Base-by-base conservation (phyloP, 495 filamentous ascomycete species). In the Penicillium paradoxum region DNA sequence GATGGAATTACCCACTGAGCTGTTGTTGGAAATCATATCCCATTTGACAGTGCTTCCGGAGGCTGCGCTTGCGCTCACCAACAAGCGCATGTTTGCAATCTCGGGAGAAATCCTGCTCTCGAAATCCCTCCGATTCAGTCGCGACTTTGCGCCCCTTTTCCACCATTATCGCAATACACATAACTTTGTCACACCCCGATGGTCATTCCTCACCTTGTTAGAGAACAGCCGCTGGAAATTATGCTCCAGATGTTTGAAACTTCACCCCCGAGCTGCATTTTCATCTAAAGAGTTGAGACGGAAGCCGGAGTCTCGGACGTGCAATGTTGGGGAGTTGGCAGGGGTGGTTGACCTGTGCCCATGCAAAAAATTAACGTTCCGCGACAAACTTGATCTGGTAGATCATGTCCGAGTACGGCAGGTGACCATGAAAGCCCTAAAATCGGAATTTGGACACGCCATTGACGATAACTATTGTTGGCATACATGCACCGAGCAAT, bases 331-430 rank as follows among this genome's bases (percentile, higher is more conserved):
- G n/a, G 62, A 62, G 11, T 48, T 68, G 14, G 72, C 72, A 7
- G 74, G 74, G 4, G 63, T 77, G 29, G 71, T 77, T 33, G 74
- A 77, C 37, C 38, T 77, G 17, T 77, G 74, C 33, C 74, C 74
- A 15, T 77, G 74, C 70, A 73, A 69, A 43, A 77, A 77, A 51
- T 39, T 77, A 43, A 77, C 74, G 0, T 77, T 71, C 59, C 67
- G 64, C 1, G 72, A 74, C 48, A 77, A 70, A 51, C 44, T 68
- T 25, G 68, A 75, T 19, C 62, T 77, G 6, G 43, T 67, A 14
- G 65, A 73, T 14, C 59, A 70, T 9, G 50, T 77, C 17, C 61
- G 62, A 17, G 45, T 69, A 15, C 66, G 74, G 6, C 60, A 66
- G 49, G 62, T 63, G 27, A 58, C 71, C 0, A 45, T 72, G 8